These are phyloP conservation scores for Phytophthora multivora DNA, from an alignment of 352 stramenopile genomes.

Conservation along the genomic window DNA sequence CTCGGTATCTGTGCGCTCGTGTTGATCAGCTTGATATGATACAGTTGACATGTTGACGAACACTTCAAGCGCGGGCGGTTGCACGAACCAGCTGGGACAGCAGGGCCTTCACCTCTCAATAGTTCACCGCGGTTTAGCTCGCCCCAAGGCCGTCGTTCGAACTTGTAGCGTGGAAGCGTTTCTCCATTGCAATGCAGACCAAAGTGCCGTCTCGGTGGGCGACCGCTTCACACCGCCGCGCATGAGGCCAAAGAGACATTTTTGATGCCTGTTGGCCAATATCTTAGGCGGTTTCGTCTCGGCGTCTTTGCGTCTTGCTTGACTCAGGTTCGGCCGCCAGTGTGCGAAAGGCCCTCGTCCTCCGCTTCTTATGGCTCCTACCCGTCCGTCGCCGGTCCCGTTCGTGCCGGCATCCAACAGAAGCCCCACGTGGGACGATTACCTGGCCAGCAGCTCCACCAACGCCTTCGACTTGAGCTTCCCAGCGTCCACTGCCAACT, in stretches of 20 bases:
- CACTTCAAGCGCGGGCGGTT: too few species aligned
- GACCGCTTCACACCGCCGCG: not conserved
- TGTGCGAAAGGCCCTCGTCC: not conserved
- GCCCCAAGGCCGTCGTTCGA: too few species aligned
- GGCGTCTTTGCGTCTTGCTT: not conserved
- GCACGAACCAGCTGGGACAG: too few species aligned
- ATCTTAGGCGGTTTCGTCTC: conserved; percentile 30
- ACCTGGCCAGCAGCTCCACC: conserved; percentile 10
- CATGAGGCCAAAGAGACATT: too few species aligned
- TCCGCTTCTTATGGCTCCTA: conserved; percentile 13
- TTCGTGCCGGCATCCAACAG: conserved; percentile 7
- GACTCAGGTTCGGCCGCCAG: not conserved
- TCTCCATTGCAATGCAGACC: not conserved
- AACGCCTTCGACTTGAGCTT: conserved; percentile 18
- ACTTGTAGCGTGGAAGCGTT: not conserved
- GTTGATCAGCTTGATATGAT: not conserved
- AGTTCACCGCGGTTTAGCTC: too few species aligned
- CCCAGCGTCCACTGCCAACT: conserved; percentile 6
- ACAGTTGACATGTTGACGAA: too few species aligned
- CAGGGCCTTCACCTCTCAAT: too few species aligned
- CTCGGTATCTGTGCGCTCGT: not conserved
- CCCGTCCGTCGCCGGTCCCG: conserved; percentile 8
- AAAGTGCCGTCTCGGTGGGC: too few species aligned
- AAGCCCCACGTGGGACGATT: conserved; percentile 33
- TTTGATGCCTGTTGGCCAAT: not conserved